Conservation (phyloP, 768 basidiomycete genomes). For the Naganishia vaughanmartiniae region DNA sequence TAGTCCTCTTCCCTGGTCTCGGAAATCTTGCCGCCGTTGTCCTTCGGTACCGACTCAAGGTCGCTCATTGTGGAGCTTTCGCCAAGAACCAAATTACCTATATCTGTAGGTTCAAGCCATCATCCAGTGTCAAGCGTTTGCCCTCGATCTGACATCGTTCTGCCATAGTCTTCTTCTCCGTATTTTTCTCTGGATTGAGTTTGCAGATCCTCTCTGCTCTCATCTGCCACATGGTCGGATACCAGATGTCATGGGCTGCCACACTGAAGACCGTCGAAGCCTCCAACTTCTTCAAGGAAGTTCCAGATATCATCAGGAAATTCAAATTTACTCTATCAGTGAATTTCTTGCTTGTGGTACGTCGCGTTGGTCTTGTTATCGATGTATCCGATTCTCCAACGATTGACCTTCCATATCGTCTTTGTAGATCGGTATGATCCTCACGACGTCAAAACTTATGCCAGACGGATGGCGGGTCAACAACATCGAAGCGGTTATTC, state of each 20-base stretch:
- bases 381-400: too few species aligned
- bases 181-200: conserved; percentile 59
- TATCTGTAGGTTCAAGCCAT: neutral
- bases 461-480: neutral
- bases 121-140: too few species aligned
- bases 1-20: conserved; percentile 59
- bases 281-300: conserved; percentile 86
- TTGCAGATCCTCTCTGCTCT: conserved; percentile 66
- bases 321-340: conserved; percentile 53
- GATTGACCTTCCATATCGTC: too few species aligned
- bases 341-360: neutral
- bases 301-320: conserved; percentile 75
- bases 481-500: neutral
- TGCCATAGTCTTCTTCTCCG: conserved; percentile 67
- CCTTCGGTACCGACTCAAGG: conserved; percentile 36
- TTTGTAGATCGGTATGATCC: neutral
- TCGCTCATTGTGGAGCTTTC: conserved; percentile 3
- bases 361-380: too few species aligned
- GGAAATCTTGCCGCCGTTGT: conserved; percentile 62
- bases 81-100: neutral
- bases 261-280: neutral
- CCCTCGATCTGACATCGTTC: too few species aligned
- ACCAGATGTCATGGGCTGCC: conserved; percentile 36
- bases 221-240: conserved; percentile 61
- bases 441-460: neutral